Base-by-base conservation (phyloP, 805 yeast genomes). In the Candida ulmi region DNA sequence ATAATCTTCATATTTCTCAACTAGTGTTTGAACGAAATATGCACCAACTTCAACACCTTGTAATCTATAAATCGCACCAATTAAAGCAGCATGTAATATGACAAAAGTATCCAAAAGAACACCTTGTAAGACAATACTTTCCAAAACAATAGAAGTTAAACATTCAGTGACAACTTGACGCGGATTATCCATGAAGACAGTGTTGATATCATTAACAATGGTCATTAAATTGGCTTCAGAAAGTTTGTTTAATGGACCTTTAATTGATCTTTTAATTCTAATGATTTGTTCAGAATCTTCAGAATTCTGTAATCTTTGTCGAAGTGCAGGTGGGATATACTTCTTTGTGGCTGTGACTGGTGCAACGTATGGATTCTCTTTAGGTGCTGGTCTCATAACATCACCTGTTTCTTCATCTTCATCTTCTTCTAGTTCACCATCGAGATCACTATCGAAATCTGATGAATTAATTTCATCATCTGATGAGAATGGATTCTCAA, bases 21-120 rank as follows among this genome's bases (percentile, higher is more conserved):
- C 84, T 40, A 85, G 56, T 0, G 76, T 69, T 56, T 93, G 99
- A 26, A 88, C 69, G 43, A 88, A 82, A 49, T 68, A 74, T 0
- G 97, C 99, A 43, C 96, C 97, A 58, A 88, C 83, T 45, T 88
- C 96, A 29, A 80, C 76, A 17, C 99, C 98, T 49, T 85, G 84
- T 17, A 80, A 54, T 44, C 84, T 72, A 62, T 84, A 88, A 18
- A 93, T 58, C 1, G 95, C 82, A 17, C 80, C 80, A 2, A 81
- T 74, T 8, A 88, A 68, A 6, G 88, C 81, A 1, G 95, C 83
- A 58, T 91, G 90, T 25, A 86, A 69, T 44, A 83, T 74, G 30
- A 90, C 76, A 57, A 88, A 87, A 1, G 84, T 76, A 46, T 90
- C 97, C 36, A 88, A 63, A 36, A 88, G 62, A 35, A 83, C 72